Percentiles rank a stretch among this genome's conserved stretches.
These are phyloP conservation scores for Alternaria longipes DNA, from an alignment of 2,329 filamentous ascomycete genomes.

Conservation along the genomic window DNA sequence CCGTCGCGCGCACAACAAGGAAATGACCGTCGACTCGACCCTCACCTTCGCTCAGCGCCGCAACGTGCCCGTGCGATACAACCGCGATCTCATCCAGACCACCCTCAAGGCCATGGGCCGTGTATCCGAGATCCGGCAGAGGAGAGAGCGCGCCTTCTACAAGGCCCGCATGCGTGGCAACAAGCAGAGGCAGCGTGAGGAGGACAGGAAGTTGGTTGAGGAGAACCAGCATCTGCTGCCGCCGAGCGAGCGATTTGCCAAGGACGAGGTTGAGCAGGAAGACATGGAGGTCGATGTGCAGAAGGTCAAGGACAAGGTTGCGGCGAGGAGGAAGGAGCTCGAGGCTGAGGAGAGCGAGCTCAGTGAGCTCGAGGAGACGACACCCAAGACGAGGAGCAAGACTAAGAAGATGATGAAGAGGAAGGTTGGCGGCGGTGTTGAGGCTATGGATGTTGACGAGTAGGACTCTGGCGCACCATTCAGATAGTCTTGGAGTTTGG, in stretches of 20 bases:
- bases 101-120: slow-evolving; percentile 93
- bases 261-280: slow-evolving; percentile 66
- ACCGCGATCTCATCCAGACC: slow-evolving; percentile 86
- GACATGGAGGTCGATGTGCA: slow-evolving; percentile 61
- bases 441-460: slow-evolving; percentile 59
- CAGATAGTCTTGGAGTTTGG: slow-evolving; percentile 32
- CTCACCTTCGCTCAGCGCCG: slow-evolving; percentile 91
- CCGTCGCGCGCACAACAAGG: slow-evolving; percentile 66
- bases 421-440: slow-evolving; percentile 56
- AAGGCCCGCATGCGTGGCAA: slow-evolving; percentile 93
- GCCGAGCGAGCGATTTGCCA: slow-evolving; percentile 56
- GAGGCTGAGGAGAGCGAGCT: slow-evolving; percentile 62
- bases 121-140: slow-evolving; percentile 82
- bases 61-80: slow-evolving; percentile 95
- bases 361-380: slow-evolving; percentile 47
- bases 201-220: slow-evolving; percentile 86
- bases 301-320: slow-evolving; percentile 61
- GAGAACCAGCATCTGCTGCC: slow-evolving; percentile 94
- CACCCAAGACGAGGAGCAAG: slow-evolving; percentile 56
- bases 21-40: slow-evolving; percentile 83
- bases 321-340: slow-evolving; percentile 70
- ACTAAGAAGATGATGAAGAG: slow-evolving; percentile 54
- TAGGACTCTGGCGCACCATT: slow-evolving; percentile 8
- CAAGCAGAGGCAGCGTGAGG: slow-evolving; percentile 79
- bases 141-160: slow-evolving; percentile 91